phyloP scores from a whole-genome alignment of 2,329 filamentous ascomycete species.

The Colletotrichum eleusines region DNA sequence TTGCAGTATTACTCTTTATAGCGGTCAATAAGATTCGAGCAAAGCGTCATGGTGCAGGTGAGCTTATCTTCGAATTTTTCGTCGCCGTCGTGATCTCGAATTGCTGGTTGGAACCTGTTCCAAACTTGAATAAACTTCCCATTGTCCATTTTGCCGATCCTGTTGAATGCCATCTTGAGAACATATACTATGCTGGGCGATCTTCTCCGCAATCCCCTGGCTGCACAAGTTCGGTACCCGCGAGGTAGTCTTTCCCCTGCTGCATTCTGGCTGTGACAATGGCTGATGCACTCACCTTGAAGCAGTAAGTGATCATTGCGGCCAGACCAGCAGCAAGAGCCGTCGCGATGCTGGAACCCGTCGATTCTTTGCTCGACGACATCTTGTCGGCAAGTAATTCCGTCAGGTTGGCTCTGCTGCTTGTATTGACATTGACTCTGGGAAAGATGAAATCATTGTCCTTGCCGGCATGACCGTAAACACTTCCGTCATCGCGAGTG shows the following conservation, averaged over 20 bases:
- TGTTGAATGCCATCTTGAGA: conserved; percentile 2
- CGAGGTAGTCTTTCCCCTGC: not conserved
- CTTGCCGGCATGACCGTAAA: conserved; percentile 43
- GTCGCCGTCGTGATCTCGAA: not conserved
- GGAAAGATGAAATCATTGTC: conserved; percentile 48
- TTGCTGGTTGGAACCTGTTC: conserved; percentile 28
- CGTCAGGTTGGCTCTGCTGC: not conserved
- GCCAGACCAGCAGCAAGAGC: conserved; percentile 49
- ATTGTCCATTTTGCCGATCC: not conserved
- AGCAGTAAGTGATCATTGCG: conserved; percentile 49
- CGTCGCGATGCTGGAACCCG: conserved; percentile 48
- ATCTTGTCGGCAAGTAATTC: not conserved
- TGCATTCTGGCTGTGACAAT: conserved; percentile 26
- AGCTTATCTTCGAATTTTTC: not conserved
- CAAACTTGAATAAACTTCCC: conserved; percentile 47
- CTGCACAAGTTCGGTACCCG: conserved; percentile 12
- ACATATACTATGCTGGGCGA: not conserved
- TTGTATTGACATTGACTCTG: conserved; percentile 44
- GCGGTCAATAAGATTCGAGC: not conserved
- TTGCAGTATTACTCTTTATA: no score
- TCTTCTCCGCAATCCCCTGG: conserved; percentile 31
- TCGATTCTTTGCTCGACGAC: conserved; percentile 9
- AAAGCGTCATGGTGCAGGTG: conserved; percentile 3
- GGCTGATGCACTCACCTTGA: conserved; percentile 42
- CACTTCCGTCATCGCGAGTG: conserved; percentile 42